phyloP scores from a whole-genome alignment of 139 green algal genomes.

The Nannochloris sp. region DNA sequence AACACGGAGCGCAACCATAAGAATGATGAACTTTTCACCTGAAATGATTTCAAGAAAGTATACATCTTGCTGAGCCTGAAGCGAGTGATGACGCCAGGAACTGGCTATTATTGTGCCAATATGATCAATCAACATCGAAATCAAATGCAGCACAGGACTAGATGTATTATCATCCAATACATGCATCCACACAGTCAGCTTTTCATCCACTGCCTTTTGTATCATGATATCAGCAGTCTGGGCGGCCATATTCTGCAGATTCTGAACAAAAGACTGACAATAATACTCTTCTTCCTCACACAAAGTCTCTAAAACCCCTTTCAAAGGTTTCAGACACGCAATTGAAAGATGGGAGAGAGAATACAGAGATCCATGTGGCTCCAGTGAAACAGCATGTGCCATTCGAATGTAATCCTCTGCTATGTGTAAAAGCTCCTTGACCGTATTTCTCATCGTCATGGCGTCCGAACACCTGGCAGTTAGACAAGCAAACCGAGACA shows the following conservation, averaged over 20 bases:
- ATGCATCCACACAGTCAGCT: background rate
- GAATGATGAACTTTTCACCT: slow-evolving; percentile 1
- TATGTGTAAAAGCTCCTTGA: too few species aligned
- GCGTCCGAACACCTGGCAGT: too few species aligned
- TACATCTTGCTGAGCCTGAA: background rate
- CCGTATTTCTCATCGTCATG: too few species aligned
- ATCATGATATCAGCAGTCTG: background rate
- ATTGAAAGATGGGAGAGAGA: background rate
- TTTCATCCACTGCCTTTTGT: background rate
- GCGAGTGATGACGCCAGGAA: background rate
- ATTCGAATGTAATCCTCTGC: too few species aligned
- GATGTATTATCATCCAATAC: background rate
- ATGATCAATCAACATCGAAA: background rate
- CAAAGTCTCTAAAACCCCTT: background rate
- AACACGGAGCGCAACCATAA: slow-evolving; percentile 11
- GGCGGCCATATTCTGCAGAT: background rate
- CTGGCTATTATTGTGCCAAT: background rate
- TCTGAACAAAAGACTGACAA: slow-evolving; percentile 2
- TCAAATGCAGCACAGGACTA: background rate
- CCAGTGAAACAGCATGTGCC: too few species aligned
- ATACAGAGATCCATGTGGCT: background rate
- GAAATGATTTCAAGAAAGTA: background rate
- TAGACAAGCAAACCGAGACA: too few species aligned
- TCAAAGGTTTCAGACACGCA: background rate
- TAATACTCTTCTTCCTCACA: background rate